phyloP scores from a whole-genome alignment of 2,329 filamentous ascomycete species.

The Penicillium sp. region DNA sequence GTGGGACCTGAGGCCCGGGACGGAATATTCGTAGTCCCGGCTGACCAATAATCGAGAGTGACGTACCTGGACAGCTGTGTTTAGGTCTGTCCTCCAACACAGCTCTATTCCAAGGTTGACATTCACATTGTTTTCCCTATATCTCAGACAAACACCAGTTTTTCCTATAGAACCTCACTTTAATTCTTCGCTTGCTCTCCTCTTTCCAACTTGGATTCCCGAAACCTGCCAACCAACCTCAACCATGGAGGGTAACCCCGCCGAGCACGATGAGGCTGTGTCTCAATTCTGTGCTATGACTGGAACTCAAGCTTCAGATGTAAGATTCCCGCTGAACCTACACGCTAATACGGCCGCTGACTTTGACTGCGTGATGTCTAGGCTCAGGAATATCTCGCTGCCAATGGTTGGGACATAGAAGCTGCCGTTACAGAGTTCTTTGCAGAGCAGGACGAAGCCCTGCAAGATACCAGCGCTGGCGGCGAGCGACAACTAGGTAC shows the following conservation, averaged over 20 bases:
- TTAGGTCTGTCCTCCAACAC: neutral
- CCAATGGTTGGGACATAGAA: constrained; percentile 65
- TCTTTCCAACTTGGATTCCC: neutral
- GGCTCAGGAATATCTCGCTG: constrained; percentile 65
- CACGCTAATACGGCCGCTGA: neutral
- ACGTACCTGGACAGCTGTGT: constrained; percentile 6
- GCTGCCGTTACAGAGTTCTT: constrained; percentile 63
- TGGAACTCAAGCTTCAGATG: constrained; percentile 50
- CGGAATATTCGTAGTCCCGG: neutral
- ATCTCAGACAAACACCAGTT: too few relatives aligned
- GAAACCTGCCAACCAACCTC: neutral
- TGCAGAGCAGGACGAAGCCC: constrained; percentile 43
- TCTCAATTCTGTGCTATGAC: constrained; percentile 58
- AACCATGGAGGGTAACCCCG: constrained; percentile 35
- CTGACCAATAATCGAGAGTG: constrained; percentile 9
- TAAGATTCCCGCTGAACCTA: constrained; percentile 26
- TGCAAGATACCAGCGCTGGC: constrained; percentile 31
- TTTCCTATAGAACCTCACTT: neutral
- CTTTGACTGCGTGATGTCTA: constrained; percentile 31
- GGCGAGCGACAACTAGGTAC: constrained; percentile 26
- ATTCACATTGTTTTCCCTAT: neutral
- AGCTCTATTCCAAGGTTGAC: neutral
- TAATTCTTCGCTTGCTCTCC: too few relatives aligned
- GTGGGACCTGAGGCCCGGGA: neutral
- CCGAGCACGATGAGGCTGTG: constrained; percentile 43